Evolutionary conservation across 169 alveolate species (phyloP).

Genomic region (Plasmodium falciparum): DNA sequence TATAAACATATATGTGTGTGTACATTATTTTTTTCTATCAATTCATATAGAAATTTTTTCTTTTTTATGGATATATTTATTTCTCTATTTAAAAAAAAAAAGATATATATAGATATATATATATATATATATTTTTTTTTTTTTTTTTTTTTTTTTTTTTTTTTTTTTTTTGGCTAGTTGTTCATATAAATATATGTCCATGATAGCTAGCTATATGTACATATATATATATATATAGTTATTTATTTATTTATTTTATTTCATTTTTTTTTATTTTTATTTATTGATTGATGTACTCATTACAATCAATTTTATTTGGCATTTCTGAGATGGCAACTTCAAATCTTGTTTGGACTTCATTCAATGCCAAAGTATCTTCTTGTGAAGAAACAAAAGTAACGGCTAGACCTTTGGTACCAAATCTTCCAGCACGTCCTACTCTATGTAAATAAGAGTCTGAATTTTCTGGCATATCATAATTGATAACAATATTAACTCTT

Average conservation of each 20-base stretch:
- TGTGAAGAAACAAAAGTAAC: slow-evolving; percentile 96
- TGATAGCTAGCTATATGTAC: not conserved
- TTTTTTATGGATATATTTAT: not conserved
- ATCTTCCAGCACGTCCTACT: slow-evolving; percentile 99
- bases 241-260: not conserved
- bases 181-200: not conserved
- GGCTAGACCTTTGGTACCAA: slow-evolving; percentile 99
- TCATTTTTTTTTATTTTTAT: not conserved
- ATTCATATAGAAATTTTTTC: not conserved
- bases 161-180: slow-evolving; percentile 1
- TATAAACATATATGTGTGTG: too few relatives aligned
- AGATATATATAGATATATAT: too few relatives aligned
- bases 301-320: slow-evolving; percentile 95
- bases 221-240: not conserved
- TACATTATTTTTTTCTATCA: too few relatives aligned
- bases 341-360: slow-evolving; percentile 97
- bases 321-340: slow-evolving; percentile 97
- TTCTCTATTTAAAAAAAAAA: too few relatives aligned
- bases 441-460: slow-evolving; percentile 92
- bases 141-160: not conserved
- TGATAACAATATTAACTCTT: slow-evolving; percentile 99
- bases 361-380: slow-evolving; percentile 95
- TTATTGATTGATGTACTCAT: slow-evolving; percentile 89
- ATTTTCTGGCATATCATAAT: slow-evolving; percentile 98
- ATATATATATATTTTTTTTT: not conserved